Evolutionary conservation across 1,284 basidiomycete species (phyloP).

Genomic region (Pascua sp.): DNA sequence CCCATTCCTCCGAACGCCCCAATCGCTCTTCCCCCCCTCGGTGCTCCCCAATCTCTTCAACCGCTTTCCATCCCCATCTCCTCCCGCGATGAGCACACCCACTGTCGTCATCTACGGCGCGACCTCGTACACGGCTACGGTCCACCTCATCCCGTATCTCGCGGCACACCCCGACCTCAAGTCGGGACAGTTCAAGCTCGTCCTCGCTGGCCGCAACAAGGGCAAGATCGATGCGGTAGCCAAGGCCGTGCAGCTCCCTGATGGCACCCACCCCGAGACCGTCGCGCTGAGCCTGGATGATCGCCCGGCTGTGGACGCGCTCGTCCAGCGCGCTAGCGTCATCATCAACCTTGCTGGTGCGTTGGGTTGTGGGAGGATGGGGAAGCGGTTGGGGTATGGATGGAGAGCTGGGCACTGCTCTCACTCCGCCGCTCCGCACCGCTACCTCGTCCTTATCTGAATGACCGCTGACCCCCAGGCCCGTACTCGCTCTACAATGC

Average conservation of each 20-base stretch:
- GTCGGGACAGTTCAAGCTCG: conserved; percentile 28
- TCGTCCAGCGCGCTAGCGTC: conserved; percentile 32
- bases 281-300: conserved; percentile 29
- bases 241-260: conserved; percentile 1
- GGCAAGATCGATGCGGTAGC: conserved; percentile 33
- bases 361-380: conserved; percentile 2
- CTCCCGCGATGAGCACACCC: conserved; percentile 11
- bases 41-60: too few relatives aligned
- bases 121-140: conserved; percentile 38
- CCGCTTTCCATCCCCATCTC: too few relatives aligned
- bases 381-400: too few relatives aligned
- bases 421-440: too few relatives aligned
- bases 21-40: too few relatives aligned
- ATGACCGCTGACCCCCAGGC: conserved; percentile 19
- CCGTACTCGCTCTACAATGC: conserved; percentile 38
- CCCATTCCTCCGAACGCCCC: too few relatives aligned
- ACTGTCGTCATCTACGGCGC: conserved; percentile 46
- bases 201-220: conserved; percentile 40
- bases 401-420: too few relatives aligned
- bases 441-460: background rate
- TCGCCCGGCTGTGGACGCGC: conserved; percentile 23
- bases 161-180: conserved; percentile 30
- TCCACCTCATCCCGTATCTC: conserved; percentile 40
- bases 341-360: conserved; percentile 41
- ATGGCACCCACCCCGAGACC: conserved; percentile 15